A percentile compares a stretch with the other conserved stretches of the same genome.
These are phyloP conservation scores for Puccinia coronata DNA, from an alignment of 1,284 basidiomycete species.

Conservation along the genomic window DNA sequence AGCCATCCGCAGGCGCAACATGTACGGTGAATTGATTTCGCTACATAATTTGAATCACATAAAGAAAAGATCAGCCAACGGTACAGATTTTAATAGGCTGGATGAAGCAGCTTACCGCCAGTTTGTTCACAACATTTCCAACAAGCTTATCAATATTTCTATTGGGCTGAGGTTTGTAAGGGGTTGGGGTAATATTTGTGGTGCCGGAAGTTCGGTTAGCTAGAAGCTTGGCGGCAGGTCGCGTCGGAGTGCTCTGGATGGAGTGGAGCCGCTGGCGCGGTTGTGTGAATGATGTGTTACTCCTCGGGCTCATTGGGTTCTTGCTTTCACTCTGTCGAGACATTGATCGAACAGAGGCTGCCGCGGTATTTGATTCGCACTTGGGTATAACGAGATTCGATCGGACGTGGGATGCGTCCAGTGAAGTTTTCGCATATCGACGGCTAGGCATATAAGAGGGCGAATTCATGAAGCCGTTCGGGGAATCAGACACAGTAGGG, in stretches of 20 bases:
- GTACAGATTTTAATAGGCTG: background rate
- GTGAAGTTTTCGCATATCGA: background rate
- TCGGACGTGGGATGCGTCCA: conserved; percentile 4
- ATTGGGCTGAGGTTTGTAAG: conserved; percentile 41
- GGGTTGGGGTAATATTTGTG: background rate
- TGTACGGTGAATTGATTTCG: conserved; percentile 34
- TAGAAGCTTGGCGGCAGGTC: conserved; percentile 23
- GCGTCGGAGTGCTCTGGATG: conserved; percentile 23
- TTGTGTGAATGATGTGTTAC: background rate
- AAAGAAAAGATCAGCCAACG: background rate
- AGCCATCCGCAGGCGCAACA: conserved; percentile 42
- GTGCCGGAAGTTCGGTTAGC: conserved; percentile 6
- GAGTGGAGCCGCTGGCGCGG: conserved; percentile 24
- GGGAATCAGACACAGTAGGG: conserved; percentile 11
- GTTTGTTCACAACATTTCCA: conserved; percentile 42
- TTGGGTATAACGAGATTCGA: background rate
- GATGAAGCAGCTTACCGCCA: conserved; percentile 26
- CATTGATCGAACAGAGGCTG: background rate
- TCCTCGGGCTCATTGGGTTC: background rate
- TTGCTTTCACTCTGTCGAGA: conserved; percentile 26
- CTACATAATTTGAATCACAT: background rate
- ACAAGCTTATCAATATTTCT: conserved; percentile 48
- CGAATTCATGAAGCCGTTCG: background rate
- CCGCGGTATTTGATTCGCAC: background rate
- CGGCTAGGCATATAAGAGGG: conserved; percentile 1